Percentiles rank a stretch among this genome's conserved stretches.
phyloP scores from a whole-genome alignment of 2,329 filamentous ascomycete genomes.

The Teratosphaeria viscida region DNA sequence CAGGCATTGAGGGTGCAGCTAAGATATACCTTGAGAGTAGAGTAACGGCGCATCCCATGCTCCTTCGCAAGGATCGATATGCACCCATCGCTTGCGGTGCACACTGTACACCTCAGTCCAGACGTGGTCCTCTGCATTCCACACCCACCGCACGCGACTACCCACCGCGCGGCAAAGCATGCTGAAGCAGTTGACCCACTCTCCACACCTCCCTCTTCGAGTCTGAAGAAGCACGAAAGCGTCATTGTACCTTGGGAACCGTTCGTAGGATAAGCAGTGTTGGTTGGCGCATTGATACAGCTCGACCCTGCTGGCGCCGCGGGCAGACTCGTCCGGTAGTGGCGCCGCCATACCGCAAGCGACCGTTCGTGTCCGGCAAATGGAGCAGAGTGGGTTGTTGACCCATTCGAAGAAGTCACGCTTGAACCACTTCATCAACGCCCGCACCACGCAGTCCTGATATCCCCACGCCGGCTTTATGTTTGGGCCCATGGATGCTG shows the following conservation, averaged over 20 bases:
- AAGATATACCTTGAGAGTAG: constrained; percentile 65
- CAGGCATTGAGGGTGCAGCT: neutral
- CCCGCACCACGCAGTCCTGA: constrained; percentile 89
- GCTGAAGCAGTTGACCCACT: constrained; percentile 98
- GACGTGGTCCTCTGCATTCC: constrained; percentile 94
- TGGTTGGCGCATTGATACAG: constrained; percentile 75
- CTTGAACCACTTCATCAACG: constrained; percentile 92
- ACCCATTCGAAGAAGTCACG: constrained; percentile 92
- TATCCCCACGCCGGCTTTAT: constrained; percentile 82
- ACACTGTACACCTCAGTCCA: constrained; percentile 98
- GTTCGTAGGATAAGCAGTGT: constrained; percentile 67
- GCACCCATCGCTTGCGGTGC: constrained; percentile 88
- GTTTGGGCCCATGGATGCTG: constrained; percentile 73
- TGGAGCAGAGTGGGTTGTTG: constrained; percentile 80
- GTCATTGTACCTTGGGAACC: constrained; percentile 90
- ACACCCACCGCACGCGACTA: constrained; percentile 88
- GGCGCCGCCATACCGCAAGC: constrained; percentile 74
- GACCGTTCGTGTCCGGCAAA: constrained; percentile 73
- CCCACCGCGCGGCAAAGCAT: constrained; percentile 95
- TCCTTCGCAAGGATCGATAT: constrained; percentile 90
- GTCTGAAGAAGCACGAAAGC: constrained; percentile 88
- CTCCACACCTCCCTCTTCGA: constrained; percentile 73
- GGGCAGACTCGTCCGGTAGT: constrained; percentile 78
- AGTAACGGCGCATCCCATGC: constrained; percentile 89
- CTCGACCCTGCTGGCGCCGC: constrained; percentile 78